These are phyloP conservation scores for Lithospermum erythrorhizon DNA, from an alignment of 257 asterid species.

Conservation along the genomic window DNA sequence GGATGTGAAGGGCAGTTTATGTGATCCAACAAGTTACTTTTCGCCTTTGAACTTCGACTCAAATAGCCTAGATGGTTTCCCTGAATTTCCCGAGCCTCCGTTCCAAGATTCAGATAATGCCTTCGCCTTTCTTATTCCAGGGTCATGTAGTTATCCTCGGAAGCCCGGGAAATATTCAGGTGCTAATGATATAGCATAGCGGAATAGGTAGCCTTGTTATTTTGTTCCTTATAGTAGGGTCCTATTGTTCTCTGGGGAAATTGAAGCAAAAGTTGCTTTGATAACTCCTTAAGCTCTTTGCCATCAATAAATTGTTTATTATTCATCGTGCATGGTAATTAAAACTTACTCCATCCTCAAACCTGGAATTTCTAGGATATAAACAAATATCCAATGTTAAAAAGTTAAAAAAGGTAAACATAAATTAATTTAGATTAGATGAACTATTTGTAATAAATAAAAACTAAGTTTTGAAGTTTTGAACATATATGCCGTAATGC, in stretches of 20 bases:
- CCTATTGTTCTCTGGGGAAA: neutral
- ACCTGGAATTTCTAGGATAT: no score
- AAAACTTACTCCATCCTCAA: no score
- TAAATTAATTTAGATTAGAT: no score
- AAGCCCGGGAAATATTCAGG: conserved; percentile 39
- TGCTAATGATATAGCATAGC: conserved; percentile 23
- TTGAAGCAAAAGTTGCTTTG: neutral
- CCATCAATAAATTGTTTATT: neutral
- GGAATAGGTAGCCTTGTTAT: neutral
- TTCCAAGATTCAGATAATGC: conserved; percentile 59
- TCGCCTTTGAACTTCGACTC: conserved; percentile 58
- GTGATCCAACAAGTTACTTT: conserved; percentile 35
- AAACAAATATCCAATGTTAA: no score
- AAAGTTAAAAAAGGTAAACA: no score
- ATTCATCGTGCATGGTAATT: neutral
- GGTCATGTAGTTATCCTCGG: conserved; percentile 44
- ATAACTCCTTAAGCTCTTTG: neutral
- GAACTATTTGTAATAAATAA: no score
- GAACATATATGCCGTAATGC: no score
- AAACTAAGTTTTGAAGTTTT: no score
- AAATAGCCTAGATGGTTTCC: conserved; percentile 33
- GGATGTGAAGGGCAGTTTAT: conserved; percentile 32
- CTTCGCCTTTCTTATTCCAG: conserved; percentile 54
- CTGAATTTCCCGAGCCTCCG: conserved; percentile 58
- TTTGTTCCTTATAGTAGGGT: no score